These are phyloP conservation scores for Fusarium sp. DNA, from an alignment of 2,329 filamentous ascomycete genomes.

Conservation along the genomic window DNA sequence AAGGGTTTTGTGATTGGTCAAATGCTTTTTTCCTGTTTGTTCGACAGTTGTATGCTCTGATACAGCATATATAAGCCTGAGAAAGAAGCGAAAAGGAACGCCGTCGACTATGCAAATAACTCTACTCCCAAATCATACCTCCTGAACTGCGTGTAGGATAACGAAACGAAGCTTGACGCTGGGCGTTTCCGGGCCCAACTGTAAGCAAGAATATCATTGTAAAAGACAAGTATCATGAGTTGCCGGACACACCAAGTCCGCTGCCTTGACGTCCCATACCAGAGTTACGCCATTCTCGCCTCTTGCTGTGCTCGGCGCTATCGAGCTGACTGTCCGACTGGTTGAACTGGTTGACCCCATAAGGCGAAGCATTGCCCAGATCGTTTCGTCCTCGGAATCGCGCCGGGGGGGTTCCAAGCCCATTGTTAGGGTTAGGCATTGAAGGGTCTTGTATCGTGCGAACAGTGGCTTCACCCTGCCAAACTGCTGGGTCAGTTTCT, in stretches of 20 bases:
- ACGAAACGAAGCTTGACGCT: slow-evolving; percentile 28
- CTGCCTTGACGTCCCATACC: slow-evolving; percentile 62
- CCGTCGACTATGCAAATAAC: slow-evolving; percentile 52
- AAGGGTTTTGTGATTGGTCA: slow-evolving; percentile 18
- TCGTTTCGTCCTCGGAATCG: slow-evolving; percentile 60
- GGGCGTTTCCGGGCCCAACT: slow-evolving; percentile 26
- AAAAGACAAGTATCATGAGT: slow-evolving; percentile 46
- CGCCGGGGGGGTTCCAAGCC: slow-evolving; percentile 59
- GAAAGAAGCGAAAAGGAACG: slow-evolving; percentile 45
- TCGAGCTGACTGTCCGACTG: slow-evolving; percentile 54
- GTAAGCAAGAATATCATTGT: slow-evolving; percentile 27
- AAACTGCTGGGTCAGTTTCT: slow-evolving; percentile 86
- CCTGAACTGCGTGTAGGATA: slow-evolving; percentile 35
- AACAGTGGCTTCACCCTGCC: slow-evolving; percentile 85
- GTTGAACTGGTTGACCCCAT: slow-evolving; percentile 55
- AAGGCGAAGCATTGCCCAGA: slow-evolving; percentile 54
- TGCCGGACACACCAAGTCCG: slow-evolving; percentile 59
- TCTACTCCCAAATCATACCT: slow-evolving; percentile 47
- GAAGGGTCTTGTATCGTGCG: slow-evolving; percentile 76
- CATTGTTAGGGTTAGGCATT: slow-evolving; percentile 49
- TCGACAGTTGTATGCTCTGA: slow-evolving; percentile 5
- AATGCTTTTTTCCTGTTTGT: slow-evolving; percentile 32
- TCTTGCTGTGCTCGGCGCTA: slow-evolving; percentile 54
- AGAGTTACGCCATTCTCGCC: slow-evolving; percentile 67
- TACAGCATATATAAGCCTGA: slow-evolving; percentile 15